A percentile compares a stretch with the other conserved stretches of the same genome.
phyloP scores from a whole-genome alignment of 1,284 basidiomycete species.

The Mycosarcoma mackinlayi region DNA sequence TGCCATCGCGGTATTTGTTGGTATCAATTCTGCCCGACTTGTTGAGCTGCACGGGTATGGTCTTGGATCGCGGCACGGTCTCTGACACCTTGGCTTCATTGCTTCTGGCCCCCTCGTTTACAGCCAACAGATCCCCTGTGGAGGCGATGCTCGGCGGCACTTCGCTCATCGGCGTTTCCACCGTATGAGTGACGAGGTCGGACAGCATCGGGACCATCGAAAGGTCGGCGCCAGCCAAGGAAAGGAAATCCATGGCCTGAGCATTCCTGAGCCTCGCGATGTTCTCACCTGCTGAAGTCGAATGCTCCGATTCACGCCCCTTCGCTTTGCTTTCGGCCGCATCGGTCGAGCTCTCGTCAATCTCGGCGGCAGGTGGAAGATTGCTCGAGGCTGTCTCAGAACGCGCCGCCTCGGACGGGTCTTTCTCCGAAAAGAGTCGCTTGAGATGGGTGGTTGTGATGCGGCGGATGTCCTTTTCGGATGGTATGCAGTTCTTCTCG shows the following conservation, averaged over 20 bases:
- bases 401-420: conserved; percentile 60
- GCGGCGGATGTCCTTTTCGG: conserved; percentile 68
- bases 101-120: not conserved
- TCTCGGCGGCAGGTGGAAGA: conserved; percentile 62
- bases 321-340: conserved; percentile 25
- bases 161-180: conserved; percentile 32
- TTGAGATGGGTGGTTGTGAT: conserved; percentile 69
- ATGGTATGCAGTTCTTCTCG: conserved; percentile 70
- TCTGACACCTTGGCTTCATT: conserved; percentile 3
- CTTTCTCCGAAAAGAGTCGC: conserved; percentile 72
- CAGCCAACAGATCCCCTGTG: conserved; percentile 3
- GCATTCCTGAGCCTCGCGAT: conserved; percentile 3
- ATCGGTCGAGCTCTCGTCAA: conserved; percentile 58
- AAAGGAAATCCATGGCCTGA: conserved; percentile 32
- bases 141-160: conserved; percentile 17
- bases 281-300: conserved; percentile 11
- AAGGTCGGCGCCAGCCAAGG: conserved; percentile 32
- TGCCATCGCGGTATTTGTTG: conserved; percentile 29
- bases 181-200: conserved; percentile 34
- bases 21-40: conserved; percentile 22
- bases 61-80: conserved; percentile 25
- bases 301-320: conserved; percentile 16
- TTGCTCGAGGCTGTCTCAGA: conserved; percentile 24
- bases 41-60: conserved; percentile 24
- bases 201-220: conserved; percentile 36